Evolutionary conservation across 345 rosid genomes (phyloP), one percentile per base, ranked within the genome.

Genomic region (Populus tremula): DNA sequence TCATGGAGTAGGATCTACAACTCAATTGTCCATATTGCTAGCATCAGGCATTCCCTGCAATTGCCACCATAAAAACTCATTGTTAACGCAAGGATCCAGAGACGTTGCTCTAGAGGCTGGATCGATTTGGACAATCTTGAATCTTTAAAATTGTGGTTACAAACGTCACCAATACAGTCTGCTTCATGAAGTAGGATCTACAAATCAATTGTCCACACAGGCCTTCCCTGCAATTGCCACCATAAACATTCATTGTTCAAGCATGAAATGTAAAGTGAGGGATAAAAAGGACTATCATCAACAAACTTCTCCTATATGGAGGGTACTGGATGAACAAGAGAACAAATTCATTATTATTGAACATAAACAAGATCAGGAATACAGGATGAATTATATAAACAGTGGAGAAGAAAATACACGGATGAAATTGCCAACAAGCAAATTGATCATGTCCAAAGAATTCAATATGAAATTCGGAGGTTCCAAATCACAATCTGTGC

Each of bases 371-470:
- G 72, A 64, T 74, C 23, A 69, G 79, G 71, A 67, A 72, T 66
- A 72, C 81, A 73, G 31, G 59, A 68, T 65, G 36, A 36, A 69
- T 61, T 45, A 29, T 77, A 74, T 66, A 61, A 76, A 80, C 75
- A 71, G 59, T 9, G 21, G 66, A 8, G 21, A 77, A 59, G 38
- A 59, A 75, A 63, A 73, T 49, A 70, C 73, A 72, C 70, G 67
- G 71, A 75, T 75, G 49, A 13, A 67, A 66, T 59, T n/a, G 38
- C 72, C 65, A 23, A 39, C 67, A 47, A 50, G 76, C 69, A 70
- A 79, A 73, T 66, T 49, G 63, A 79, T 75, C 35, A 50, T 69
- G 80, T 69, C 79, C 71, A 71, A 82, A 80, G 75, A 80, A 79
- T 82, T 79, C 70, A 76, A 56, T 68, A 17, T 43, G 78, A 67